phyloP scores from a whole-genome alignment of 306 rosid species.

The Dalbergia cochinchinensis region DNA sequence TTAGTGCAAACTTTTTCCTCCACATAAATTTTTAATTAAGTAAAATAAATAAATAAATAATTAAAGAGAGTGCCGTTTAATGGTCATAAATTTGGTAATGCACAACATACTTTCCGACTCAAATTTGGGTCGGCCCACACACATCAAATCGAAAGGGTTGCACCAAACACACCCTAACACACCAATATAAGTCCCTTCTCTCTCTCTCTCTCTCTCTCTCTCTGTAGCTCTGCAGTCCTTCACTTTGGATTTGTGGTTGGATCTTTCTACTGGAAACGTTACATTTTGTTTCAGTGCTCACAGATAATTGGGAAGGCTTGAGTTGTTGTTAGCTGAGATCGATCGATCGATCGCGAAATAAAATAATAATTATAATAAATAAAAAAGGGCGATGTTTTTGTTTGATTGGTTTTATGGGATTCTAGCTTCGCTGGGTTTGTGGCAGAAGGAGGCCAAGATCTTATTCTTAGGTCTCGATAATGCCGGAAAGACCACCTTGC shows the following conservation, averaged over 20 bases:
- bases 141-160: neutral
- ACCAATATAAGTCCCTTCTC: neutral
- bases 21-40: too few species aligned
- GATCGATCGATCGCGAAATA: too few species aligned
- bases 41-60: too few species aligned
- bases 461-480: conserved; percentile 76
- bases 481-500: conserved; percentile 75
- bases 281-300: neutral
- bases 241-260: conserved; percentile 41
- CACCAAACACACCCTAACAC: neutral
- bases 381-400: conserved; percentile 56
- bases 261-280: conserved; percentile 10
- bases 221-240: neutral
- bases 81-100: too few species aligned
- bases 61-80: too few species aligned
- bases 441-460: conserved; percentile 85
- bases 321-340: too few species aligned
- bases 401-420: conserved; percentile 80
- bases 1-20: too few species aligned
- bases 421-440: conserved; percentile 71
- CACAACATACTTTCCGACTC: too few species aligned
- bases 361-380: too few species aligned
- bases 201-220: neutral
- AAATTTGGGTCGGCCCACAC: neutral
- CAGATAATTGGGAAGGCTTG: too few species aligned